Base-by-base conservation (phyloP, 495 filamentous ascomycete species). In the Lepidopterella palustris region DNA sequence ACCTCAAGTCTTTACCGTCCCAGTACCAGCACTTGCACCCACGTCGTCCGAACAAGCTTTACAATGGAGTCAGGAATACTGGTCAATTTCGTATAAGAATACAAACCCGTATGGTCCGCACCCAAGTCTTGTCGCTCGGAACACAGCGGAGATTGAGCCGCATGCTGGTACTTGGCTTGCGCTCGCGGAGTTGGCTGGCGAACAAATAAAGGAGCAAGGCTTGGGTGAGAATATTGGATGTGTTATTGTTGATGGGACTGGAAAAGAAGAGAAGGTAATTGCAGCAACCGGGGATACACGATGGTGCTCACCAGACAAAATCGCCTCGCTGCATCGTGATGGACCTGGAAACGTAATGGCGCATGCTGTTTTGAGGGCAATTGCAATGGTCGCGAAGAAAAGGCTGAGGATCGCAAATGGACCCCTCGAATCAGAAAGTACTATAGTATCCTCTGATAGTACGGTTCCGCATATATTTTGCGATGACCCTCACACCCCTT, bases 1-100 rank as follows among this genome's bases (percentile, higher is more conserved):
- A 64, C 79, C 64, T 68, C 73, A 67, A 62, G 77, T 83, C 20
- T 63, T 76, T 47, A 76, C 75, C 9, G 78, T 87, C 20, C 74
- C 78, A 2, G 83, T 97, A 20, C 93, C 93, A 18, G 76, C 85
- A 40, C 74, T 87, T 11, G 80, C 90, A 25, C 91, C 93, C 0
- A 85, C 86, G 23, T 92, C 86, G 20, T 71, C 79, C 21, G 70
- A 82, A 10, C 89, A 96, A 74, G 90, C 93, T 4, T 78, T 83
- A 8, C 71, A 78, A 70, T 96, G 89, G 90, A 84, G 82, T 28
- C 75, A 80, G 25, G 78, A 80, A 26, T 87, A 90, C 69, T 98
- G 93, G 93, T 95, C 93, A 0, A 84, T 87, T 4, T 78, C 89
- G 6, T 97, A 95, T 76, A 90, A 91, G 57, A 85, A 85, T 67